Base-by-base conservation (phyloP, 2,329 filamentous ascomycete genomes). In the Sporothrix sp. region DNA sequence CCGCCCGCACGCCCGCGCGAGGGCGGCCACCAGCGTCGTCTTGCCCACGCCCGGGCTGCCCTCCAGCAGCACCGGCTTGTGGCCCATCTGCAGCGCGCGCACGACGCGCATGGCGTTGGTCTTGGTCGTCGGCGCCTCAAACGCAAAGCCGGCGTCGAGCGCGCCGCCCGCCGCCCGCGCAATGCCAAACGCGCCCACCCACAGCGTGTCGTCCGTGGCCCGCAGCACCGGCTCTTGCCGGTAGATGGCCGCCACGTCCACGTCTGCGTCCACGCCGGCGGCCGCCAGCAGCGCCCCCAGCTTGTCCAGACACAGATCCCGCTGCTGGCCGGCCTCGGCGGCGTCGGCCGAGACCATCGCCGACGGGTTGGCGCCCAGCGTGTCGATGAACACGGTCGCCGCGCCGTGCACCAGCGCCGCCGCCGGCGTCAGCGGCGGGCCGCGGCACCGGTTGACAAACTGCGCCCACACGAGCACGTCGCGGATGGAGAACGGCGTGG, bases 1-100 rank as follows among this genome's bases (percentile, higher is more conserved):
- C 55, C 84, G 84, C 5, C 90, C 88, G 56, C 87, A 85, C 4
- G 84, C 82, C 58, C 79, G 78, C 1, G 94, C 86, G 40, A 98
- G 72, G 1, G 93, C 90, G 40, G 85, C 84, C 20, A 99, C 81
- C 13, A 99, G 75, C 1, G 91, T 95, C 0, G 93, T 99, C 71
- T 98, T 99, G 51, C 93, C 93, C 20, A 99, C 93, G 63, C 93
- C 93, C n/a, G 93, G 93, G 59, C 87, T 96, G 32, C 94, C 93
- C 69, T 99, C 93, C 3, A 99, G 77, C 7, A 98, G 74, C 49
- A 98, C 91, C 3, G 93, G 91, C 63, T 96, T 96, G 52, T 43
- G 36, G 48, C 81, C 75, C 50, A 95, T 80, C 61, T 95, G 89
- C 54, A 98, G 71, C 13, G 91, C 94, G 55, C 93, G 82, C 50